Conservation (phyloP, 768 basidiomycete genomes). For the Kondoa subrosea region DNA sequence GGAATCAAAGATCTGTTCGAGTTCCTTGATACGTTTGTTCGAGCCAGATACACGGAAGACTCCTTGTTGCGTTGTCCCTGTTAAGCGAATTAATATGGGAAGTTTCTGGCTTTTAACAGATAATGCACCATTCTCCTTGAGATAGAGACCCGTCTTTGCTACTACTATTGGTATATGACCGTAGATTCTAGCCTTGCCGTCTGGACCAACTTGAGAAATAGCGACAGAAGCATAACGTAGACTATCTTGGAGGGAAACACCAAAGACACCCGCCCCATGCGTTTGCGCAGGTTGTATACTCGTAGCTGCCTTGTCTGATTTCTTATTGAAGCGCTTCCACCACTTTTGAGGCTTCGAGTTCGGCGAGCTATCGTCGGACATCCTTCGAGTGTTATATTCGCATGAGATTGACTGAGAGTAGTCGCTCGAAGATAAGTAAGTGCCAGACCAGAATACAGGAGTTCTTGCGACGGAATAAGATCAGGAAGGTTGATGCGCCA, state of each 20-base stretch:
- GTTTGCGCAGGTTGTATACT: not conserved
- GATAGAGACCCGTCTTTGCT: slow-evolving; percentile 84
- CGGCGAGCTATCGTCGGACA: not conserved
- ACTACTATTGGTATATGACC: slow-evolving; percentile 93
- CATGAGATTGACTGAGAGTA: too few relatives aligned
- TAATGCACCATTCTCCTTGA: slow-evolving; percentile 69
- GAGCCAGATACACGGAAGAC: slow-evolving; percentile 95
- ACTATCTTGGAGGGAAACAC: slow-evolving; percentile 64
- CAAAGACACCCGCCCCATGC: slow-evolving; percentile 47
- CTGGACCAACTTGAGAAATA: slow-evolving; percentile 68
- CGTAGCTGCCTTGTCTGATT: slow-evolving; percentile 1
- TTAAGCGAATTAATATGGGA: too few relatives aligned
- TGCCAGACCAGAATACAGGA: not conserved
- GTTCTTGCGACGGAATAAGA: too few relatives aligned
- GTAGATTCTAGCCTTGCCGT: slow-evolving; percentile 54
- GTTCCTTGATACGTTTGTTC: slow-evolving; percentile 81
- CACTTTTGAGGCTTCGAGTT: not conserved
- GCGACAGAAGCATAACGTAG: slow-evolving; percentile 77
- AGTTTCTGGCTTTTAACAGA: not conserved
- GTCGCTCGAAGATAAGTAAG: too few relatives aligned
- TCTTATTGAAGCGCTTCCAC: slow-evolving; percentile 6
- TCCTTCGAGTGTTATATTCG: not conserved
- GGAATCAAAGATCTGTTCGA: slow-evolving; percentile 75
- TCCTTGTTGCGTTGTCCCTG: slow-evolving; percentile 76
- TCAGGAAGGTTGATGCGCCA: too few relatives aligned